Base-by-base conservation (phyloP, 495 filamentous ascomycete genomes). In the Thozetella sp. region DNA sequence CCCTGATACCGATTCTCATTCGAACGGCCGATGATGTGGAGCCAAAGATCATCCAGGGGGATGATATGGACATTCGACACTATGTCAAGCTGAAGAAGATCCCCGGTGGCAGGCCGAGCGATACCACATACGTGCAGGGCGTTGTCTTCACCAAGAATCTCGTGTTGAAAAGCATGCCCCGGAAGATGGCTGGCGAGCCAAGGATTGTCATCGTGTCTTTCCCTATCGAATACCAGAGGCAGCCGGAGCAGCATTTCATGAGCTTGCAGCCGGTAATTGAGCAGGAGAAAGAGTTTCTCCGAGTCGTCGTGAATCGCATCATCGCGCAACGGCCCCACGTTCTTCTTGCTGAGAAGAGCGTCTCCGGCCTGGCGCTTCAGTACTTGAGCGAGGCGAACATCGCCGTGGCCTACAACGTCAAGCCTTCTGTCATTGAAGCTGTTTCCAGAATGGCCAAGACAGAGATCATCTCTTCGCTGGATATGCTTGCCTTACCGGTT, bases 31-130 rank as follows among this genome's bases (percentile, higher is more conserved):
- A 97, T 63, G 95, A 97, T 65, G 93, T 99, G 20, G 91, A 97
- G 63, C 96, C 96, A 3, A 88, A 97, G 72, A 88, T 97, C 22
- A 88, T 93, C 53, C 81, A 81, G 51, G 92, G 92, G 1, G 96
- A 99, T 67, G 91, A 94, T 66, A 97, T 98, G 76, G 94, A 99
- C 71, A 97, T 99, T 60, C 86, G 95, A n/a, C 94, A 98, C 66
- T 99, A 97, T 67, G 89, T 99, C 48, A 99, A 99, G 72, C 76
- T 99, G 22, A 99, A 99, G 67, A 96, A 96, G 68, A 93, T 97
- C 4, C 89, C 93, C 1, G 93, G 94, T 20, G 95, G 93, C 25
- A 85, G 83, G 54, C 95, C 95, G 43, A 86, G 90, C 19, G 96
- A 99, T 73, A 98, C 95, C 2, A 86, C 87, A 11, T 98, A 98